Percentiles rank a stretch among this genome's conserved stretches.
Conservation (phyloP, 805 yeast species). For the Candida tibetensis region DNA sequence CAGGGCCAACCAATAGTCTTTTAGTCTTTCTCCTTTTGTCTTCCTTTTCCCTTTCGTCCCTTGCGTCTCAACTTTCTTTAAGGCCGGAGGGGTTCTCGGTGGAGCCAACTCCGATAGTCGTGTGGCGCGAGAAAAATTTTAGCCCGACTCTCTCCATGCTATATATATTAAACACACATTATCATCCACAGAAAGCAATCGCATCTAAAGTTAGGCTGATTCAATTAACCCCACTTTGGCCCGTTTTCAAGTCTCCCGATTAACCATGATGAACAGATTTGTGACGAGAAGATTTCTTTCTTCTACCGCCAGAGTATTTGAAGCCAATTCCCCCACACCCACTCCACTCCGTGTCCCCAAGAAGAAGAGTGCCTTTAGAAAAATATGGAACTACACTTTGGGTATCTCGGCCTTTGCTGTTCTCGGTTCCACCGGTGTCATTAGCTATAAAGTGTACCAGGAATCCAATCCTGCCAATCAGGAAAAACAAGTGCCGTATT, state of each 20-base stretch:
- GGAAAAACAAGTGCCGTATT: constrained; percentile 54
- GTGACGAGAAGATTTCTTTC: constrained; percentile 21
- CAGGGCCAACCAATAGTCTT: too few species aligned
- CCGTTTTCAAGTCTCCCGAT: too few species aligned
- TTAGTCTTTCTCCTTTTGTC: too few species aligned
- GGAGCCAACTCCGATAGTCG: not conserved
- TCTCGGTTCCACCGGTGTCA: constrained; percentile 51
- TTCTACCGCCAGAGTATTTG: constrained; percentile 21
- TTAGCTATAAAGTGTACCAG: constrained; percentile 54
- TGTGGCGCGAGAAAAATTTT: not conserved
- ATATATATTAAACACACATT: too few species aligned
- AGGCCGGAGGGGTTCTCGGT: not conserved
- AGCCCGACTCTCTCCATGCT: too few species aligned
- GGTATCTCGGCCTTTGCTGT: constrained; percentile 49
- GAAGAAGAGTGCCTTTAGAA: constrained; percentile 28
- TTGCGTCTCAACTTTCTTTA: too few species aligned
- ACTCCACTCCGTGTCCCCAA: constrained; percentile 1
- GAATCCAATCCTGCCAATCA: constrained; percentile 64
- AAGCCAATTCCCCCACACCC: constrained; percentile 5
- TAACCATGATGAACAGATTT: constrained; percentile 12
- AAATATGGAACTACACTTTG: constrained; percentile 47
- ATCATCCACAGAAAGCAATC: too few species aligned
- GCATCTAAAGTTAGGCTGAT: too few species aligned
- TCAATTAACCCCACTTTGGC: too few species aligned
- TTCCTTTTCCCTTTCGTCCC: too few species aligned